phyloP scores from a whole-genome alignment of 257 asterid genomes.

The Solanum infundibuliforme region DNA sequence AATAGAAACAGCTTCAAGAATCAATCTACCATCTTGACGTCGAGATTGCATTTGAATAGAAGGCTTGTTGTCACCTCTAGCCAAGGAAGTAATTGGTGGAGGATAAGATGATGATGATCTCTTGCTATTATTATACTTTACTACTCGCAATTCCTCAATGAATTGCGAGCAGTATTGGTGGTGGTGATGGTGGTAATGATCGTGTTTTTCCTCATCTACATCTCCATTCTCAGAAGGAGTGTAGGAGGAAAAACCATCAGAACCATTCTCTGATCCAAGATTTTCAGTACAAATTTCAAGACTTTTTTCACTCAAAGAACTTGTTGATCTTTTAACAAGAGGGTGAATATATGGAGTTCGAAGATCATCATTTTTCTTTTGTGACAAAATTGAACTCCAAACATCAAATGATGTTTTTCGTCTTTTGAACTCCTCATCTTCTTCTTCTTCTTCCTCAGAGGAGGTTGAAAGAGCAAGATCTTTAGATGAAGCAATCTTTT shows the following conservation, averaged over 20 bases:
- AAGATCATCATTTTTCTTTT: slow-evolving; percentile 22
- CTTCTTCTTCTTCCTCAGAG: slow-evolving; percentile 22
- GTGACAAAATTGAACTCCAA: slow-evolving; percentile 1
- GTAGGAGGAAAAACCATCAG: slow-evolving; percentile 43
- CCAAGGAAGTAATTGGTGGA: slow-evolving; percentile 63
- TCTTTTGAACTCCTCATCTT: neutral
- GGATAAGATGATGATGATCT: slow-evolving; percentile 41
- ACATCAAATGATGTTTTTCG: slow-evolving; percentile 2
- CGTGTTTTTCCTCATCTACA: slow-evolving; percentile 11
- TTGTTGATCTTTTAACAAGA: slow-evolving; percentile 35
- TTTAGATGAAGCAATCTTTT: slow-evolving; percentile 20
- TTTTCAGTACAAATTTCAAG: slow-evolving; percentile 80
- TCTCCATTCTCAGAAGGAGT: slow-evolving; percentile 23
- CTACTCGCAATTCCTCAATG: slow-evolving; percentile 20
- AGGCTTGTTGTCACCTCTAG: slow-evolving; percentile 28
- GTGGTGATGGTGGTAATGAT: neutral
- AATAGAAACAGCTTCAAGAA: slow-evolving; percentile 60
- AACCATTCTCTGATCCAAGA: slow-evolving; percentile 85
- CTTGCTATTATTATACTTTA: slow-evolving; percentile 23
- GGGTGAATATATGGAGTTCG: slow-evolving; percentile 60
- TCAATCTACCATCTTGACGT: slow-evolving; percentile 55
- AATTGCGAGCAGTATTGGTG: neutral
- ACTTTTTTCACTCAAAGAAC: slow-evolving; percentile 50
- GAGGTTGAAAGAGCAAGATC: neutral
- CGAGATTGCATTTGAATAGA: slow-evolving; percentile 51